phyloP scores from a whole-genome alignment of 2,329 filamentous ascomycete genomes.

The Ceratocystis harringtonii region DNA sequence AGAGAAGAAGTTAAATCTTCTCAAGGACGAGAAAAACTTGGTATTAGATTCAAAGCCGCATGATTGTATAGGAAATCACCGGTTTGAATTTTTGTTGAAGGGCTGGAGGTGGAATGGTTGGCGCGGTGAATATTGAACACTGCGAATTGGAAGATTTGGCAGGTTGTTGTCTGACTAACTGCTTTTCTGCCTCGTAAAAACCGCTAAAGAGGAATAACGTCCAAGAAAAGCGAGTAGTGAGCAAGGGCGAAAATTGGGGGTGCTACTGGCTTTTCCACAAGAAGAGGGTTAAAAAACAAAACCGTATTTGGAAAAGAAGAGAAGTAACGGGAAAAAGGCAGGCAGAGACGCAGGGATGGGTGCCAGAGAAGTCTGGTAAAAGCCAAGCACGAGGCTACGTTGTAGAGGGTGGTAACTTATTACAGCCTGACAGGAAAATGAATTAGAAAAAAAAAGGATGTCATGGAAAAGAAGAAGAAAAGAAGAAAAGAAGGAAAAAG shows the following conservation, averaged over 20 bases:
- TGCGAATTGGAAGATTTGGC: neutral
- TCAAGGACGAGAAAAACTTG: conserved; percentile 11
- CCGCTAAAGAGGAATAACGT: neutral
- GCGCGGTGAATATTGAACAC: neutral
- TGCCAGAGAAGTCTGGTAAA: neutral
- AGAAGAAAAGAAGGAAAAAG: conserved; percentile 9
- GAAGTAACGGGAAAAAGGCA: neutral
- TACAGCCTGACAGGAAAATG: neutral
- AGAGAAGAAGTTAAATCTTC: conserved; percentile 12
- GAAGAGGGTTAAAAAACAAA: neutral
- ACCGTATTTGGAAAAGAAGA: neutral
- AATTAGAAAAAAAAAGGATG: conserved; percentile 11
- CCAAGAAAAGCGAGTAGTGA: neutral
- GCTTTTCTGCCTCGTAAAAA: neutral
- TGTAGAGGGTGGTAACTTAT: neutral
- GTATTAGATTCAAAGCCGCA: conserved; percentile 13
- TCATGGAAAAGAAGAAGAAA: conserved; percentile 11
- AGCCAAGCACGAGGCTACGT: conserved; percentile 12
- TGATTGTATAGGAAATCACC: conserved; percentile 5
- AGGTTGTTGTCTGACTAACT: neutral
- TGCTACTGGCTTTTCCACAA: neutral
- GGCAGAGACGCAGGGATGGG: neutral
- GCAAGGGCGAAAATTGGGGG: neutral
- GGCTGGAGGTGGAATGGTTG: neutral
- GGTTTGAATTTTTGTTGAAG: neutral